Evolutionary conservation across 1,139 yeast genomes (phyloP), one percentile per base, ranked within the genome.

Genomic region (Nakaseomyces delphensis): DNA sequence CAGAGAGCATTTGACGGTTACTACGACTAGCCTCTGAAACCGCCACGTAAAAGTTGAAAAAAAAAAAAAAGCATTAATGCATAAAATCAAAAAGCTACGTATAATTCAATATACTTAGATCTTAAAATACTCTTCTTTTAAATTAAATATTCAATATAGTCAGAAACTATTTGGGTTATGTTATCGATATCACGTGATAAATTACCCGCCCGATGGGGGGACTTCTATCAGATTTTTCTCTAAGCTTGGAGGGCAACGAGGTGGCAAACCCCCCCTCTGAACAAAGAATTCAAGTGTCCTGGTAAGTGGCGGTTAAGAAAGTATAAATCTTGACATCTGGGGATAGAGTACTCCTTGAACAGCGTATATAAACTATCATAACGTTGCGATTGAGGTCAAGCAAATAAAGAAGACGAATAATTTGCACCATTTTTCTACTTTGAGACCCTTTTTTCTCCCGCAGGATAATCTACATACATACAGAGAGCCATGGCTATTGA

Each of bases 1-100:
- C 65, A 65, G 44, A 66, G 66, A 40, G 83, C 83, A 2, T 79
- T 74, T 55, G 61, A 59, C 31, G 77, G 76, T 2, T 71, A 67
- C 23, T 73, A 63, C 31, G 23, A 39, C 40, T 13, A 43, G 28
- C 13, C 38, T n/a, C n/a, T n/a, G n/a, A n/a, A n/a, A n/a, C n/a
- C n/a, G n/a, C n/a, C n/a, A n/a, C n/a, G n/a, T n/a, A n/a, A n/a
- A n/a, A n/a, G n/a, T n/a, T n/a, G n/a, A n/a, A n/a, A n/a, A n/a
- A n/a, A n/a, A n/a, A 41, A n/a, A n/a, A 4, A 16, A 40, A 24
- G 10, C 7, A 27, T 9, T 14, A 9, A 27, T 27, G 13, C 30
- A 27, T 27, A 5, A 23, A 7, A 23, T 23, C 7, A 23, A 7
- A 23, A 7, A 23, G 25, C 10, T 7, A 7, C 7, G 25, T 23